These are phyloP conservation scores for Aspergillus piperis DNA, from an alignment of 2,329 filamentous ascomycete genomes.

Conservation along the genomic window DNA sequence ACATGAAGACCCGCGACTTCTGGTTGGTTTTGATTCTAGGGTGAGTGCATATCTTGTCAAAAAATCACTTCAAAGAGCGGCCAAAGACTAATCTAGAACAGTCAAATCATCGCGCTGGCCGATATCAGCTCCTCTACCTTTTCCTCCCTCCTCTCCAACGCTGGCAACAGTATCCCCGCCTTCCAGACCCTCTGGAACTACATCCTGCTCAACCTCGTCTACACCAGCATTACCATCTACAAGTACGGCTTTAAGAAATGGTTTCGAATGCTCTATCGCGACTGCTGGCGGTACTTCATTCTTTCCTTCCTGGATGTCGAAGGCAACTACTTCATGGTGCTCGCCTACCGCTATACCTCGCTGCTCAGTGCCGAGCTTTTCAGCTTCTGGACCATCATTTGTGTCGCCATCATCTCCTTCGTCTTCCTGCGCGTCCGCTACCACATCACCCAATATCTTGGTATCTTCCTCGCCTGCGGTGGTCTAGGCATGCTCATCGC, in stretches of 20 bases:
- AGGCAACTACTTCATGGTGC: slow-evolving; percentile 95
- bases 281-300: slow-evolving; percentile 93
- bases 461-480: slow-evolving; percentile 85
- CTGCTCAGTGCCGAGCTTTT: slow-evolving; percentile 89
- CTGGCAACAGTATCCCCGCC: slow-evolving; percentile 78
- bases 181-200: slow-evolving; percentile 98
- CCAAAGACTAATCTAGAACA: neutral
- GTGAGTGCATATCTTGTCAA: neutral
- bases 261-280: slow-evolving; percentile 60
- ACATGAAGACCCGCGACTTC: slow-evolving; percentile 11
- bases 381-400: slow-evolving; percentile 97
- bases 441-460: slow-evolving; percentile 76
- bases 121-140: slow-evolving; percentile 59
- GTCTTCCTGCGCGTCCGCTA: slow-evolving; percentile 56
- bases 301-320: slow-evolving; percentile 90
- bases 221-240: slow-evolving; percentile 75
- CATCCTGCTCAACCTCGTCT: slow-evolving; percentile 75
- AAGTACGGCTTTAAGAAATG: slow-evolving; percentile 74
- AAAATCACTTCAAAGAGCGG: neutral
- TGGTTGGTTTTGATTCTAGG: slow-evolving; percentile 5
- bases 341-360: slow-evolving; percentile 89
- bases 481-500: slow-evolving; percentile 84
- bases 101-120: slow-evolving; percentile 7
- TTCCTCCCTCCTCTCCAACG: slow-evolving; percentile 67
- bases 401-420: slow-evolving; percentile 83